phyloP scores from a whole-genome alignment of 805 yeast genomes.

The Kodamaea kakaduensis region DNA sequence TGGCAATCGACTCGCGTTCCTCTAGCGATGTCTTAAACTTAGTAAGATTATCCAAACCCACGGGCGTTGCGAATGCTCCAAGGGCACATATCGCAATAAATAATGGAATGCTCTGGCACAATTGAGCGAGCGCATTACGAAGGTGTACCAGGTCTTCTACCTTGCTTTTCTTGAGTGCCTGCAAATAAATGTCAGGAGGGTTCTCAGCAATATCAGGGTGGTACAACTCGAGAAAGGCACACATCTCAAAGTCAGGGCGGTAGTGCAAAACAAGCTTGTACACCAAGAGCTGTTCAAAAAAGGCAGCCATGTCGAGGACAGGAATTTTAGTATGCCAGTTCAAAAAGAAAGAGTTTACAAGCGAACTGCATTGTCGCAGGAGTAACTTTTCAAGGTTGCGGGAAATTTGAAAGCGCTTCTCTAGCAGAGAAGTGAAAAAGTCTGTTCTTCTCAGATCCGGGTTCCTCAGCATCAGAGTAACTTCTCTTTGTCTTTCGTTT shows the following conservation, averaged over 20 bases:
- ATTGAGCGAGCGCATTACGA: constrained; percentile 17
- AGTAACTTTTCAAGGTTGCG: constrained; percentile 19
- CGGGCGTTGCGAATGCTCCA: constrained; percentile 28
- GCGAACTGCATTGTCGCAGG: constrained; percentile 13
- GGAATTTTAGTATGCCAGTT: constrained; percentile 34
- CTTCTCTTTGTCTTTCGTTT: too few species aligned
- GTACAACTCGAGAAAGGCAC: constrained; percentile 12
- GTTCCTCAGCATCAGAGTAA: background rate
- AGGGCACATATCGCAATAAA: constrained; percentile 29
- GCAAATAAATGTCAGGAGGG: constrained; percentile 12
- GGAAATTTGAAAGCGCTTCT: constrained; percentile 13
- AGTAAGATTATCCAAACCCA: constrained; percentile 31
- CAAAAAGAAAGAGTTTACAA: constrained; percentile 27
- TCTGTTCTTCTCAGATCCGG: constrained; percentile 1
- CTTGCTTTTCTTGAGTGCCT: constrained; percentile 14
- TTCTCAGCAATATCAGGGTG: constrained; percentile 5
- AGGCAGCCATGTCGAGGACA: constrained; percentile 24
- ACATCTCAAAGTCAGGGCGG: constrained; percentile 16
- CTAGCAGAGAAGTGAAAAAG: too few species aligned
- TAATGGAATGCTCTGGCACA: constrained; percentile 24
- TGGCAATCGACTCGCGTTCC: constrained; percentile 20
- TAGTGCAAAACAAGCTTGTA: constrained; percentile 19
- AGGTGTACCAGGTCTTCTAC: constrained; percentile 18
- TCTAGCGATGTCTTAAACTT: constrained; percentile 24
- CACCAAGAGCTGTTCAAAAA: constrained; percentile 28